phyloP scores from a whole-genome alignment of 1,139 yeast genomes.

The Pichia norvegensis region DNA sequence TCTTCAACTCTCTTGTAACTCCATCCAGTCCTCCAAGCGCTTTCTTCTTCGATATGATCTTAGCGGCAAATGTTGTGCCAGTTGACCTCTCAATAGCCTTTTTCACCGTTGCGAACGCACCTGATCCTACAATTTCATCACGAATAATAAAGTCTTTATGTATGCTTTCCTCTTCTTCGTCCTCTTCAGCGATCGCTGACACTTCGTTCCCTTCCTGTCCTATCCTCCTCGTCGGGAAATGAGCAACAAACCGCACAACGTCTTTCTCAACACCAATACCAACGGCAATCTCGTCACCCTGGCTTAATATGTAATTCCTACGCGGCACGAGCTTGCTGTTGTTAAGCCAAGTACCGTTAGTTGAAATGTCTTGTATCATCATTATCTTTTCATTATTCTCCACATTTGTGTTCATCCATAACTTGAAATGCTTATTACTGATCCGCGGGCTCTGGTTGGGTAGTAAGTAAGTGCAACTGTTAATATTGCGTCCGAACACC shows the following conservation, averaged over 20 bases:
- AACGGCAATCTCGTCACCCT: slow-evolving; percentile 86
- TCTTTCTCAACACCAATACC: slow-evolving; percentile 84
- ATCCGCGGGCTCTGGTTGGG: slow-evolving; percentile 58
- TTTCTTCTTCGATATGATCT: slow-evolving; percentile 76
- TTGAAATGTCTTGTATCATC: slow-evolving; percentile 64
- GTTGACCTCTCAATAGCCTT: slow-evolving; percentile 81
- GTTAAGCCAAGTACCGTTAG: slow-evolving; percentile 89
- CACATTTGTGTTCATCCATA: slow-evolving; percentile 42
- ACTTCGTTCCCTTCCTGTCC: neutral
- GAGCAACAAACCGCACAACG: slow-evolving; percentile 65
- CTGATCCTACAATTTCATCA: slow-evolving; percentile 85
- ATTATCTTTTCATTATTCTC: slow-evolving; percentile 31
- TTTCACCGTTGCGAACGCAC: slow-evolving; percentile 94
- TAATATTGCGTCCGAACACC: slow-evolving; percentile 67
- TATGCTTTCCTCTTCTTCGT: slow-evolving; percentile 35
- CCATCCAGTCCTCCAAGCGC: slow-evolving; percentile 75
- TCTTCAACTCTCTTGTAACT: slow-evolving; percentile 78
- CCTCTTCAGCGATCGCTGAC: neutral
- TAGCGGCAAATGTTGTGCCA: slow-evolving; percentile 83
- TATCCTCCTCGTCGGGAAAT: slow-evolving; percentile 34
- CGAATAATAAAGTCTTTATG: slow-evolving; percentile 69
- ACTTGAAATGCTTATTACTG: slow-evolving; percentile 69
- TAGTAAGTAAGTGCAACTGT: slow-evolving; percentile 53
- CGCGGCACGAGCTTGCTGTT: slow-evolving; percentile 65
- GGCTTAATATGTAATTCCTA: slow-evolving; percentile 74